These are phyloP conservation scores for Phoma sp. DNA, from an alignment of 2,329 filamentous ascomycete genomes.

Conservation along the genomic window DNA sequence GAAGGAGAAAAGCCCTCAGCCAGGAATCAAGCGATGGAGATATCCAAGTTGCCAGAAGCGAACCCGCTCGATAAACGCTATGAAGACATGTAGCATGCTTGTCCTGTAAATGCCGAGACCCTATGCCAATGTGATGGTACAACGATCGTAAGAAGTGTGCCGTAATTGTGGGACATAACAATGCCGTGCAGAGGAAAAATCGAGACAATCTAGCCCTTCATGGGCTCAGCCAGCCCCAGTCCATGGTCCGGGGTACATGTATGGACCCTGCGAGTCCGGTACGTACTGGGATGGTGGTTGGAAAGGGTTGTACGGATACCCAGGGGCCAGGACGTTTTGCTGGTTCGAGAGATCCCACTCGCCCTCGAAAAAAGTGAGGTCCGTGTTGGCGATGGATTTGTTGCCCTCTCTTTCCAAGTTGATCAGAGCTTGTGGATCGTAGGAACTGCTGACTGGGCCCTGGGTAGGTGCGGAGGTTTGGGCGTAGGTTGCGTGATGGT, in stretches of 20 bases:
- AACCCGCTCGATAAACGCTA: no score
- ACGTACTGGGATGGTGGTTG: not conserved
- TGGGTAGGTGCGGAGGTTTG: conserved; percentile 1
- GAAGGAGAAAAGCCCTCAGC: no score
- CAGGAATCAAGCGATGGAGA: no score
- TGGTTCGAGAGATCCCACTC: not conserved
- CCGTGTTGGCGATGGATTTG: not conserved
- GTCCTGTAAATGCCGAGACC: no score
- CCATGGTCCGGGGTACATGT: not conserved
- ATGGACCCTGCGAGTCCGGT: not conserved
- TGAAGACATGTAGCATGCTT: no score
- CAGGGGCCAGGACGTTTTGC: not conserved
- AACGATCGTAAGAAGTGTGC: not conserved
- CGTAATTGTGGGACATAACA: not conserved
- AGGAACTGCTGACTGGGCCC: not conserved
- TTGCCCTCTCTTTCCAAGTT: conserved; percentile 7
- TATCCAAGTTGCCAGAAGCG: no score
- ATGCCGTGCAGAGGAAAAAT: not conserved
- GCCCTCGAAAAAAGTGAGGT: not conserved
- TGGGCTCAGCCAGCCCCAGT: not conserved
- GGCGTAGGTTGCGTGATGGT: not conserved
- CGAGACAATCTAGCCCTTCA: not conserved
- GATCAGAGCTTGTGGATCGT: conserved; percentile 2
- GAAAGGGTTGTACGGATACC: not conserved
- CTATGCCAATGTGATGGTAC: not conserved